Evolutionary conservation across 345 rosid genomes (phyloP), one percentile per base, ranked within the genome.

Genomic region (Moringa oleifera): DNA sequence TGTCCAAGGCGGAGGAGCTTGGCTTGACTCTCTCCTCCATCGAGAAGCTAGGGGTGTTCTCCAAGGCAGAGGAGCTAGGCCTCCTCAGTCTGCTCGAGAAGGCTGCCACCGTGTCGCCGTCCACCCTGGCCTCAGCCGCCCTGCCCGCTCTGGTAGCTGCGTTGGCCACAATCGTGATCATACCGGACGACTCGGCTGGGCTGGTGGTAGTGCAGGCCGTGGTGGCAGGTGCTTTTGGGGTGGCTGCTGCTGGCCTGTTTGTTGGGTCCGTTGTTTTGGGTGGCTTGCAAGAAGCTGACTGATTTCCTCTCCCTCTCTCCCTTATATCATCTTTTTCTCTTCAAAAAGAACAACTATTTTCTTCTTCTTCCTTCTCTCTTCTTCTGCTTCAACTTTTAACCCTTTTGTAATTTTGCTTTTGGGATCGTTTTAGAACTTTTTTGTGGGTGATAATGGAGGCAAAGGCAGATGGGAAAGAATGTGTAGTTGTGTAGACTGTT

Each of bases 41-140:
- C 0, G 97, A 94, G 89, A 94, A 85, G 76, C 77, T 86, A 25
- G 83, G 87, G 2, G 62, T 94, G 23, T 84, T 94, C 64, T 94
- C 96, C 4, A 94, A 90, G 73, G 97, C 99, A 0, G 98, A 93
- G 82, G 86, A 90, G 59, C 75, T 94, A 52, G 96, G 97, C 18
- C 80, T 94, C 5, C 77, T 94, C 68, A 90, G 97, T 68, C 71
- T 94, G 61, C 72, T 94, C 28, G 96, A 90, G 74, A 90, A 81
- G 23, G 50, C 69, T 5, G 92, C 83, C 0, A 68, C 80, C 16
- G 79, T 76, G 0, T 86, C 94, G 0, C 99, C 99, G 0, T 65
- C 98, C 0, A 63, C 76, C 2, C 67, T 93, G 12, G 97, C 98
- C 16, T 88, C 98, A 0, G 94, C 90, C 13, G 56, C 94, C 1